Evolutionary conservation across 352 stramenopile genomes (phyloP), one percentile per base, ranked within the genome.

Genomic region (Achlya hypogyna): DNA sequence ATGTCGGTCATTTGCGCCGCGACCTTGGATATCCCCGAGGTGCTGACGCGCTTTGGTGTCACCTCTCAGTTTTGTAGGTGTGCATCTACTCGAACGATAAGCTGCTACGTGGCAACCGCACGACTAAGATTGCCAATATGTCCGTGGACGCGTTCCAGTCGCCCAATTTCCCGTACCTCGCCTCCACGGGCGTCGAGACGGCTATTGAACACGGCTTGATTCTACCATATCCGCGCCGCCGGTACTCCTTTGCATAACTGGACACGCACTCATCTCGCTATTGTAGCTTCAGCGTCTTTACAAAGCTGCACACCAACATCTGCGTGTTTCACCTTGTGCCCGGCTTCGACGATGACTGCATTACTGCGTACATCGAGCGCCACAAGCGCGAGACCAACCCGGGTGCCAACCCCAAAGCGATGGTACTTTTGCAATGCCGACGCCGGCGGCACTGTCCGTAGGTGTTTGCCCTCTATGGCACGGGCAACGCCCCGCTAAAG

Each of bases 81-180:
- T 96, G 84, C 74, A 78, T 98, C 74, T 98, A 98, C 79, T 98
- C 98, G 69, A 95, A 98, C 74, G 91, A 98, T 78, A 90, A 96
- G 62, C 75, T 99, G 28, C 72, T 99, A 51, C 77, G 96, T 28
- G 96, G 88, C n/a, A 98, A 98, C 78, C 81, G 96, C 54, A 91
- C 92, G 23, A 97, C 89, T 63, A 99, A 99, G 79, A 87, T 98
- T 29, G 91, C 97, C 82, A 97, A 96, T 64, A 86, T 93, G 74
- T 79, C 78, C n/a, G 81, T 98, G 18, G 78, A 96, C 65, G 96
- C 96, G 22, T 99, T 98, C 86, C 91, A 98, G 70, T 97, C 89
- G 60, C 96, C 95, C 31, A 99, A 99, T 75, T 95, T 98, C 69
- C 89, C 94, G 25, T 82, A 90, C 5, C 78, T 99, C 18, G 96